Evolutionary conservation across 2,329 filamentous ascomycete genomes (phyloP), one percentile per base, ranked within the genome.

Genomic region (Botryotinia calthae): DNA sequence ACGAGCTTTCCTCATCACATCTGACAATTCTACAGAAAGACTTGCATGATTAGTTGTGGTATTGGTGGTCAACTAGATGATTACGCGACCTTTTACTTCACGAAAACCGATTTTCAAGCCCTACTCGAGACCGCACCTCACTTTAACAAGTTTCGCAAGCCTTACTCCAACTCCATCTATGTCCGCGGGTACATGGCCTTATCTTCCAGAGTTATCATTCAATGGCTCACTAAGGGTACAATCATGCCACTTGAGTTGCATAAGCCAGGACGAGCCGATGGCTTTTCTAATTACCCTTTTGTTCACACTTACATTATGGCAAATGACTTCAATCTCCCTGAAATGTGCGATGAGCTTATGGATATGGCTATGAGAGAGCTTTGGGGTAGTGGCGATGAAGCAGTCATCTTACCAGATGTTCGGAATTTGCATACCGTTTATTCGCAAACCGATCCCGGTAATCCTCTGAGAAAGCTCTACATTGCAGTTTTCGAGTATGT

Each of bases 1-100:
- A 20, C 1, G 6, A 37, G 1, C 9, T 51, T 37, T 1, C 4
- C 9, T 4, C 2, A 2, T 2, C 2, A n/a, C 5, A 46, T 4
- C 44, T 66, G 20, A 66, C 31, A 66, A 12, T 51, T 37, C 6
- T 7, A n/a, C 22, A 51, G 31, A 8, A 16, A n/a, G 14, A 10
- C 2, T 4, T 66, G 8, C 8, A 34, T 51, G 8, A 51, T 66
- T 28, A 56, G n/a, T 56, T 56, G 51, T 56, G 51, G 51, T 28
- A 22, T 28, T 8, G 63, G 44, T 7, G 44, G 63, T 28, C 56
- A 59, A 28, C 31, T 51, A 25, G 46, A 51, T 1, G 44, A 66
- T 1, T 37, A 51, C 1, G 46, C 31, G 1, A n/a, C 16, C 0
- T 66, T 37, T 7, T n/a, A 9, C 9, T 66, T 66, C 12, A 51